These are phyloP conservation scores for Prunus kanzakura DNA, from an alignment of 306 rosid species.

Conservation along the genomic window DNA sequence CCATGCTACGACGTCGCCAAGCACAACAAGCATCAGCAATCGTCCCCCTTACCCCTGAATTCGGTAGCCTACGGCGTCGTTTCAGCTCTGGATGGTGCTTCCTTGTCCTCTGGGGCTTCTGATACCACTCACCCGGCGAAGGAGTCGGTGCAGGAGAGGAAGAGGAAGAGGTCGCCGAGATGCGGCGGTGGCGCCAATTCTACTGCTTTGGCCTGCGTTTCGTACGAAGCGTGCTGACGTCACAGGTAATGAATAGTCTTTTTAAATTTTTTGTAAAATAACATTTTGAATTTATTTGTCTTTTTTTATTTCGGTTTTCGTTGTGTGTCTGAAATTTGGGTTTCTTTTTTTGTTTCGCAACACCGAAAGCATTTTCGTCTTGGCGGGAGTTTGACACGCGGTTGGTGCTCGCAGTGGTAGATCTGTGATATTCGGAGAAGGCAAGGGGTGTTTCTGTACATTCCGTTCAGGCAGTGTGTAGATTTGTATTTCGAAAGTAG, in stretches of 20 bases:
- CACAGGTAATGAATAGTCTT: neutral
- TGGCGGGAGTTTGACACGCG: neutral
- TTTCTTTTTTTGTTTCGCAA: neutral
- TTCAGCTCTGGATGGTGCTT: neutral
- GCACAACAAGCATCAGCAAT: too few relatives aligned
- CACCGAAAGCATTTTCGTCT: neutral
- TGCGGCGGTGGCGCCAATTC: neutral
- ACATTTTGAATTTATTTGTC: too few relatives aligned
- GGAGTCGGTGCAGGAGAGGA: constrained; percentile 37
- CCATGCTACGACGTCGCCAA: neutral
- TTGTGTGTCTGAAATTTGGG: neutral
- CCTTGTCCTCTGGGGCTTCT: too few relatives aligned
- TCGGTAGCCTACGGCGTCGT: neutral
- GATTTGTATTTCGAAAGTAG: neutral
- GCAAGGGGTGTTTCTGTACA: neutral
- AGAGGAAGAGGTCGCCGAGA: constrained; percentile 15
- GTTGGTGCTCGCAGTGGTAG: neutral
- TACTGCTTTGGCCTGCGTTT: constrained; percentile 13
- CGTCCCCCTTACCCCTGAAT: too few relatives aligned
- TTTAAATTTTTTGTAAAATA: too few relatives aligned
- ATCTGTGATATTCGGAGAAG: neutral
- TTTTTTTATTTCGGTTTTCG: too few relatives aligned
- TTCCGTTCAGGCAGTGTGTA: neutral
- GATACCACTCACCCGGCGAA: neutral
- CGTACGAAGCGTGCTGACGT: constrained; percentile 32